These are phyloP conservation scores for Leccinum boreale DNA, from an alignment of 768 basidiomycete species.

Conservation along the genomic window DNA sequence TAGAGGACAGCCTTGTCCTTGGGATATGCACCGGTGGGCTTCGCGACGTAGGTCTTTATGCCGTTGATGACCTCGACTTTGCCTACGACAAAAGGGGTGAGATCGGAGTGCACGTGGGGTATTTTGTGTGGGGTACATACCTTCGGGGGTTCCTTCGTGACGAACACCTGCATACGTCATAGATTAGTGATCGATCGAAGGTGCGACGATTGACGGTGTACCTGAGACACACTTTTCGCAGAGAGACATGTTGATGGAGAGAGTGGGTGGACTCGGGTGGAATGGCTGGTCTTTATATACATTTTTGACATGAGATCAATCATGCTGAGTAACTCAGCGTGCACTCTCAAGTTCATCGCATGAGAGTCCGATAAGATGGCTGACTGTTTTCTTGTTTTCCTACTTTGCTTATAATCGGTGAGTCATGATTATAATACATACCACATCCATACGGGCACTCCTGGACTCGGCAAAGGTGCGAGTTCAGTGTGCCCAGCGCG, in stretches of 20 bases:
- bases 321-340: not conserved
- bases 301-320: not conserved
- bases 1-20: slow-evolving; percentile 57
- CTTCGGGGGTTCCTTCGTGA: slow-evolving; percentile 47
- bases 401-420: no score
- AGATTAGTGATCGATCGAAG: not conserved
- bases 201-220: slow-evolving; percentile 13
- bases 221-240: slow-evolving; percentile 57
- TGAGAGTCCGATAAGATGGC: no score
- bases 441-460: no score
- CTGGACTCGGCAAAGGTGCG: no score
- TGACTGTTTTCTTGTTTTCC: no score
- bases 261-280: not conserved
- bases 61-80: slow-evolving; percentile 41
- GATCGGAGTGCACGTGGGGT: not conserved
- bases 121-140: slow-evolving; percentile 28
- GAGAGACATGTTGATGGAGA: slow-evolving; percentile 41
- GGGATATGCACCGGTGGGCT: slow-evolving; percentile 46
- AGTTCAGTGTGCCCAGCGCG: no score
- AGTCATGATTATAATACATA: no score
- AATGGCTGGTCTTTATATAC: not conserved
- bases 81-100: not conserved
- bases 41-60: slow-evolving; percentile 50
- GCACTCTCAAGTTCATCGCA: no score
- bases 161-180: slow-evolving; percentile 37